A percentile compares a stretch with the other conserved stretches of the same genome.
Conservation (phyloP, 2,329 filamentous ascomycete genomes). For the Fusarium floridanum region DNA sequence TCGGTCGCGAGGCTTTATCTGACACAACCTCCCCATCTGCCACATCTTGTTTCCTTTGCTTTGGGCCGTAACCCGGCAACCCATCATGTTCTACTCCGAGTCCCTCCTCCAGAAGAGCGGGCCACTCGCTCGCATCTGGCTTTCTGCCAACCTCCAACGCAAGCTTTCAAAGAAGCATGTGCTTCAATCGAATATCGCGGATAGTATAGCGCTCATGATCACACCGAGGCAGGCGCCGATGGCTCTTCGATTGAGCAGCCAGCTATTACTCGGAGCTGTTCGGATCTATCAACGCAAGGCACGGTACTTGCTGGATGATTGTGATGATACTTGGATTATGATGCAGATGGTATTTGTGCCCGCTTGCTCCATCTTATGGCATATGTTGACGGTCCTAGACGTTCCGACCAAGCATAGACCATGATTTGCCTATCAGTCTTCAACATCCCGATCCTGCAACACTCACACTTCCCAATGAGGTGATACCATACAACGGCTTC, state of each 20-base stretch:
- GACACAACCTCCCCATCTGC: not conserved
- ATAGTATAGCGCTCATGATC: conserved; percentile 95
- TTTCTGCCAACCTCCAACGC: conserved; percentile 97
- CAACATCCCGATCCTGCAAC: conserved; percentile 86
- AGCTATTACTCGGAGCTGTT: conserved; percentile 94
- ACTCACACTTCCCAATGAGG: conserved; percentile 88
- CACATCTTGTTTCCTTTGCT: not conserved
- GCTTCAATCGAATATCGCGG: conserved; percentile 91
- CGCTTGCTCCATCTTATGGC: too few species aligned
- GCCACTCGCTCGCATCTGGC: conserved; percentile 96
- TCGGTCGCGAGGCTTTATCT: not conserved
- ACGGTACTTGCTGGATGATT: conserved; percentile 95
- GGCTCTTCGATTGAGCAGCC: conserved; percentile 92
- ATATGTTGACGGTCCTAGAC: conserved; percentile 70
- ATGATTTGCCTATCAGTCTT: conserved; percentile 87
- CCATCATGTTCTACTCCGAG: conserved; percentile 96
- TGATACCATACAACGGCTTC: conserved; percentile 89
- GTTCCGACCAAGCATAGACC: conserved; percentile 93
- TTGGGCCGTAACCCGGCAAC: conserved; percentile 39
- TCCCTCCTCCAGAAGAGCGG: conserved; percentile 96
- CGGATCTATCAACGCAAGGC: conserved; percentile 98
- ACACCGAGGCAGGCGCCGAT: conserved; percentile 93
- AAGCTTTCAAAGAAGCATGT: conserved; percentile 98
- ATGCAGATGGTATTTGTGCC: conserved; percentile 86
- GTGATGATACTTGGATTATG: conserved; percentile 96